Evolutionary conservation across 495 filamentous ascomycete species (phyloP), one percentile per base, ranked within the genome.

Genomic region (Trichocladium uniseriatum): DNA sequence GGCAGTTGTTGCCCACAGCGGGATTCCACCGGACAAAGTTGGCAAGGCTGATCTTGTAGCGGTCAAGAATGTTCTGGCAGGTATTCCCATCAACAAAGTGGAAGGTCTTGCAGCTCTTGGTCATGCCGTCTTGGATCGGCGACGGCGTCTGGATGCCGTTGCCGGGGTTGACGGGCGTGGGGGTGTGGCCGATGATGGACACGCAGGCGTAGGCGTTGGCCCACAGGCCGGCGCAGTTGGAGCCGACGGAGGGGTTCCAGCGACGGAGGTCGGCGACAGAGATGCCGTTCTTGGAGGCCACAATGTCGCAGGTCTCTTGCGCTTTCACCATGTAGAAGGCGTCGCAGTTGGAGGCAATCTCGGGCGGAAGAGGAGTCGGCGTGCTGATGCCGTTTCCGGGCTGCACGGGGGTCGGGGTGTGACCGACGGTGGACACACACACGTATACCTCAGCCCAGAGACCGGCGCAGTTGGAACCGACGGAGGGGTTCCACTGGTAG

Each of bases 51-150:
- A 71, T 69, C 1, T 56, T 46, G 39, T 58, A 43, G 9, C 24
- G 18, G 10, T 52, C 39, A 15, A 63, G 63, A 31, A 78, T 61
- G 38, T 51, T 57, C 9, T 51, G 45, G 53, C 75, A 78, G 51
- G 58, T 66, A 47, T 78, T 69, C 20, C 70, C 71, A 3, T 50
- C 18, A 10, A 74, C 68, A 18, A 65, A 56, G 54, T 71, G 62
- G 57, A 71, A 77, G 37, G 61, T 54, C 43, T 67, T 60, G 61
- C 75, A 78, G 51, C 57, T 60, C 19, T 15, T 43, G 15, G 53
- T 53, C 35, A 64, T 59, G 16, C 61, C 58, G 5, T 35, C 28
- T 44, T 62, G 58, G 28, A 42, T 52, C 14, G 64, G 65, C 3
- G 50, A 43, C 3, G 62, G 64, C 15, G 64, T 60, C 11, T 53